These are phyloP conservation scores for Aspergillus niger DNA, from an alignment of 2,329 filamentous ascomycete genomes.

Conservation along the genomic window DNA sequence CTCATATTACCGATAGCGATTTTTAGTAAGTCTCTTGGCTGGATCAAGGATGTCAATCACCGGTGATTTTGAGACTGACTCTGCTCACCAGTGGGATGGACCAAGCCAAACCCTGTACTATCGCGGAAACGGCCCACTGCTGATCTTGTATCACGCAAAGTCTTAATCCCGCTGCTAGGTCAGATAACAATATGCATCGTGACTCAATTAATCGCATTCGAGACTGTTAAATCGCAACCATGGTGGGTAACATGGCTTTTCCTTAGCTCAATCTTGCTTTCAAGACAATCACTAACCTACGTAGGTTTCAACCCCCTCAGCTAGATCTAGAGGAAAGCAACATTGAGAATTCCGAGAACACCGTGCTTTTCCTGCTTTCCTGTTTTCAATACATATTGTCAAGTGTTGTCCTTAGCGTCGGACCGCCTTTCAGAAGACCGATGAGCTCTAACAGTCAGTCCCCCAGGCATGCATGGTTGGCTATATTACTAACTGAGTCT, in stretches of 20 bases:
- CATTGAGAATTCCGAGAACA: slow-evolving; percentile 90
- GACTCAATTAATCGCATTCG: slow-evolving; percentile 73
- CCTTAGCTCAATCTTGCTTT: not conserved
- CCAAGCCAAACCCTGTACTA: slow-evolving; percentile 75
- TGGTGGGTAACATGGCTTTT: slow-evolving; percentile 59
- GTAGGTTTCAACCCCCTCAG: slow-evolving; percentile 75
- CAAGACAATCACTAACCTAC: slow-evolving; percentile 19
- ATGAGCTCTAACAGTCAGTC: slow-evolving; percentile 75
- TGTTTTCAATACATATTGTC: slow-evolving; percentile 95
- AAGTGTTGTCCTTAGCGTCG: slow-evolving; percentile 87
- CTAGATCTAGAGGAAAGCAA: slow-evolving; percentile 78
- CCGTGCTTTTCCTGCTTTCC: slow-evolving; percentile 81
- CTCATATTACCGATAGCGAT: slow-evolving; percentile 95
- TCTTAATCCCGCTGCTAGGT: slow-evolving; percentile 83
- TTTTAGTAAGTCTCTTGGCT: slow-evolving; percentile 64
- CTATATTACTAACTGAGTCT: not conserved
- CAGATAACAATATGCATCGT: slow-evolving; percentile 81
- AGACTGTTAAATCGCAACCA: slow-evolving; percentile 72
- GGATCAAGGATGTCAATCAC: not conserved
- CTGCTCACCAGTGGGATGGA: slow-evolving; percentile 76
- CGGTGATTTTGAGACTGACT: not conserved
- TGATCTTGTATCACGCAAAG: slow-evolving; percentile 87
- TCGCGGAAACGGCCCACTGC: slow-evolving; percentile 86
- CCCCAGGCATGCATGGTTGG: not conserved
- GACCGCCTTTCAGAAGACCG: slow-evolving; percentile 80